Evolutionary conservation across 345 rosid genomes (phyloP).

Genomic region (Salix caprea): DNA sequence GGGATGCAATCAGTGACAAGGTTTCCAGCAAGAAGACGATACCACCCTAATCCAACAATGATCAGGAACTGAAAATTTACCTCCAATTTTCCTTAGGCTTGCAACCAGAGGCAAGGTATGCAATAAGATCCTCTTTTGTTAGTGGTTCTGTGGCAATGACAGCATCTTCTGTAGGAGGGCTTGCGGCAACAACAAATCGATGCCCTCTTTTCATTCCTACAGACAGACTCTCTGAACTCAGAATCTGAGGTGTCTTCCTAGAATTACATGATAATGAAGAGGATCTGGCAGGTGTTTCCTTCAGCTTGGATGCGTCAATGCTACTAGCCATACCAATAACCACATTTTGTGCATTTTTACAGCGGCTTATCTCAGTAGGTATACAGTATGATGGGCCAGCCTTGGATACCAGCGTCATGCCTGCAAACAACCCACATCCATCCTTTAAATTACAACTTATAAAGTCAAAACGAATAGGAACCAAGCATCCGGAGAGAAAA

Average conservation of each 20-base stretch:
- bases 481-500: neutral
- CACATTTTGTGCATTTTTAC: slow-evolving; percentile 28
- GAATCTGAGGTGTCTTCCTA: slow-evolving; percentile 16
- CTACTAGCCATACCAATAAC: slow-evolving; percentile 24
- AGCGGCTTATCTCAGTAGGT: slow-evolving; percentile 25
- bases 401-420: slow-evolving; percentile 63
- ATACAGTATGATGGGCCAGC: slow-evolving; percentile 43
- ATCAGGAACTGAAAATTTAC: slow-evolving; percentile 23
- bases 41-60: neutral
- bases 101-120: slow-evolving; percentile 94
- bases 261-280: slow-evolving; percentile 34
- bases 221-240: slow-evolving; percentile 22
- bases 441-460: neutral
- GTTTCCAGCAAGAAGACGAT: neutral
- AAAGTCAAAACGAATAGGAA: neutral
- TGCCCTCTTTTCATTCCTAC: slow-evolving; percentile 43
- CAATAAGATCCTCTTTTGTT: slow-evolving; percentile 83
- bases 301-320: slow-evolving; percentile 33
- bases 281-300: slow-evolving; percentile 30
- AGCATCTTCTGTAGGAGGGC: slow-evolving; percentile 90
- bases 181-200: slow-evolving; percentile 63
- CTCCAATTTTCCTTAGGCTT: slow-evolving; percentile 94
- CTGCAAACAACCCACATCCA: slow-evolving; percentile 18
- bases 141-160: slow-evolving; percentile 69
- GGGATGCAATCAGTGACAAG: neutral